Evolutionary conservation across 1,284 basidiomycete species (phyloP), one percentile per base, ranked within the genome.

Genomic region (Apiotrichum mycotoxinovorans): DNA sequence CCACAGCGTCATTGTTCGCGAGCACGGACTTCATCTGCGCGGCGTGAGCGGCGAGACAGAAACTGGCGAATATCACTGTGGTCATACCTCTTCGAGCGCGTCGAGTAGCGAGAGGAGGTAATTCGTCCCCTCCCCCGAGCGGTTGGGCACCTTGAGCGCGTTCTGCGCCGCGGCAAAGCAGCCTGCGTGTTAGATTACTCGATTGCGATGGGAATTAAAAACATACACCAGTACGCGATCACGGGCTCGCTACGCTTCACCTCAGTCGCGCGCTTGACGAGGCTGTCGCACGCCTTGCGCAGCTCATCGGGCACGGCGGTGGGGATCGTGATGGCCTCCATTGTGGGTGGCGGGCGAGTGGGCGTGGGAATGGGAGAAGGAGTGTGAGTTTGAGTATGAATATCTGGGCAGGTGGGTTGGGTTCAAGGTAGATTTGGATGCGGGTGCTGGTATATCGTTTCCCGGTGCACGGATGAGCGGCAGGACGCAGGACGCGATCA

Each of bases 201-300:
- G 34, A 25, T 34, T 25, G 11, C 12, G 14, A 34, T 17, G 18
- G 14, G 23, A 17, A 35, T 10, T n/a, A 26, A n/a, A n/a, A 8
- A 79, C 87, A 67, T 78, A 91, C 93, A 94, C 94, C 94, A 98
- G 75, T 98, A 98, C 1, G 90, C 83, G 64, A 98, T 85, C 51
- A 93, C 81, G 3, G 91, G 88, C 66, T 98, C 92, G 57, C 87
- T 85, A 17, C 79, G 79, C 51, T 83, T 83, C 60, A 96, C 82
- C 74, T 98, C 95, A 51, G 89, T 85, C 0, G 93, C 89, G 49
- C 94, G 84, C 71, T 91, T 90, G n/a, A 98, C 81, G 72, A 85
- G 94, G 3, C 91, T 87, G 10, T 84, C 74, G 57, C 71, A 73
- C 27, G 89, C 80, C 20, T 84, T 62, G 62, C 81, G 82, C 57